Evolutionary conservation across 2,329 filamentous ascomycete species (phyloP).

Genomic region (Rhynchosporium graminicola): DNA sequence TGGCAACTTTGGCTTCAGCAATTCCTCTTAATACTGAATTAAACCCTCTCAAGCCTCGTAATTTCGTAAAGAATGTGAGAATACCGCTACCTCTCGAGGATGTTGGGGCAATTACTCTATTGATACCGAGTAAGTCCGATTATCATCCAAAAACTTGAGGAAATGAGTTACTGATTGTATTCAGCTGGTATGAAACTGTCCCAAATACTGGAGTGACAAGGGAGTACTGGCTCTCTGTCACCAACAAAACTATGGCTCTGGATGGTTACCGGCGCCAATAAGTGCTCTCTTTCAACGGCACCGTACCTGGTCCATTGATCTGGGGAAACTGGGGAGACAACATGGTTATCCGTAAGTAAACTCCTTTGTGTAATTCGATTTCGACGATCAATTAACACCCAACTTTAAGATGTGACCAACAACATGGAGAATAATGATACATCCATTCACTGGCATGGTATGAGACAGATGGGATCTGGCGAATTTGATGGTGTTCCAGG

Average conservation of each 20-base stretch:
- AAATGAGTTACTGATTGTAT: neutral
- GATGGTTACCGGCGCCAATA: constrained; percentile 50
- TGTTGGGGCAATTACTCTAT: constrained; percentile 41
- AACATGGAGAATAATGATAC: constrained; percentile 47
- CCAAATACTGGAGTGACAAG: constrained; percentile 42
- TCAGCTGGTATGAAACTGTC: constrained; percentile 31
- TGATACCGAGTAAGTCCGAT: constrained; percentile 33
- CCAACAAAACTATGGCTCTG: constrained; percentile 38
- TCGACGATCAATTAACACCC: constrained; percentile 26
- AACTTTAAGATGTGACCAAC: constrained; percentile 42
- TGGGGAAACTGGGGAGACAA: constrained; percentile 40
- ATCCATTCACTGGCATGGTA: constrained; percentile 54
- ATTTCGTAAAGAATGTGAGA: constrained; percentile 33
- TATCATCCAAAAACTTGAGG: neutral
- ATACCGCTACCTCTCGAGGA: constrained; percentile 37
- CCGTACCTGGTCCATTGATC: constrained; percentile 44
- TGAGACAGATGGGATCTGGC: constrained; percentile 46
- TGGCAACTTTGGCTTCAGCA: constrained; percentile 30
- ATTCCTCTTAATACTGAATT: constrained; percentile 28
- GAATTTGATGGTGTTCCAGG: constrained; percentile 45
- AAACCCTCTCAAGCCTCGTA: constrained; percentile 24
- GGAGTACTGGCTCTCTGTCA: constrained; percentile 37
- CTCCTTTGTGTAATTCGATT: neutral
- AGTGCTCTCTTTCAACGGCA: constrained; percentile 50
- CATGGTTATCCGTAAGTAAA: constrained; percentile 13